A percentile compares a stretch with the other conserved stretches of the same genome.
phyloP scores from a whole-genome alignment of 805 yeast species.

The Lipomyces oligophaga region DNA sequence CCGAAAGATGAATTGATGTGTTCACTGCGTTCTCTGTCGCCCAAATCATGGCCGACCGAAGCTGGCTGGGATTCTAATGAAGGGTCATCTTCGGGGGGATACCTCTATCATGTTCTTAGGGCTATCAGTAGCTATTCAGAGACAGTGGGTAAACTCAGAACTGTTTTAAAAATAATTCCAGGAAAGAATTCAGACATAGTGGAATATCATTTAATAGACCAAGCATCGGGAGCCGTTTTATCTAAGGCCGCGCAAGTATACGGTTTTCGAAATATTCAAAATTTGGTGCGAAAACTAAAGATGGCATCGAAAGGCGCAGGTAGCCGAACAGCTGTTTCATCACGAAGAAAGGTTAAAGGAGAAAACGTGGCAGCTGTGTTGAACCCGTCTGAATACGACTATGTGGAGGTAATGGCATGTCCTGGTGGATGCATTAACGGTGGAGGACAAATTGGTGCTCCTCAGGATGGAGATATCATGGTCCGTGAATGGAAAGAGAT shows the following conservation, averaged over 20 bases:
- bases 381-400: constrained; percentile 63
- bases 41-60: constrained; percentile 58
- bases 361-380: constrained; percentile 41
- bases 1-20: background rate
- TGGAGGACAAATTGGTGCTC: constrained; percentile 75
- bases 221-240: constrained; percentile 40
- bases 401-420: constrained; percentile 96
- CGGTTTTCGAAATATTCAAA: constrained; percentile 93
- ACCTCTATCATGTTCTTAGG: constrained; percentile 63
- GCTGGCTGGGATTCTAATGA: constrained; percentile 67
- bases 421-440: constrained; percentile 98
- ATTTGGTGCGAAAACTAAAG: constrained; percentile 77
- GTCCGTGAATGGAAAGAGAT: constrained; percentile 37
- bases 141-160: constrained; percentile 31
- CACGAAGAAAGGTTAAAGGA: constrained; percentile 28
- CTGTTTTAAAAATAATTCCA: constrained; percentile 43
- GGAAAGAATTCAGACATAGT: constrained; percentile 73
- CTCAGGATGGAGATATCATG: constrained; percentile 24
- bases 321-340: constrained; percentile 23
- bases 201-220: constrained; percentile 57
- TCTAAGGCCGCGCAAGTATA: constrained; percentile 66
- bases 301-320: constrained; percentile 36
- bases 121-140: constrained; percentile 31
- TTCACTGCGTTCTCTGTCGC: constrained; percentile 41
- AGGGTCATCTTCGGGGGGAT: constrained; percentile 90